Evolutionary conservation across 768 basidiomycete species (phyloP), one percentile per base, ranked within the genome.

Genomic region (Pleurotus giganteus): DNA sequence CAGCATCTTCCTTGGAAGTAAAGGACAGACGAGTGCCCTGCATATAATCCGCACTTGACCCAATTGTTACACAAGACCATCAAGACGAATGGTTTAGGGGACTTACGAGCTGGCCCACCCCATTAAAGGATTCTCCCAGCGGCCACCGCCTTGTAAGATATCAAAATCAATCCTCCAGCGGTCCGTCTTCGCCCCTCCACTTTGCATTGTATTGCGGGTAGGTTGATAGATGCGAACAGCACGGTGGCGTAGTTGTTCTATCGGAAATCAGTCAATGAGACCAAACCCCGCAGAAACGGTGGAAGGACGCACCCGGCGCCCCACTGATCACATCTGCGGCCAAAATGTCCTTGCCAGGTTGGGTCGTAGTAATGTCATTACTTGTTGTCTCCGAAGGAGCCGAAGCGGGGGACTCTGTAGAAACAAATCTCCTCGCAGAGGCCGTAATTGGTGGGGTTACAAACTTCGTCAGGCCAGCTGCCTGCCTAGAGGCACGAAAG

Each of bases 41-140:
- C 88, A 96, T 89, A 71, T 97, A 98, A 71, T 98, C 94, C 55
- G 93, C 94, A 59, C 92, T 93, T 57, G 15, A 17, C 39, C 28
- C 21, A 29, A 57, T 42, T 41, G 29, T 39, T 47, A 46, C 46
- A 51, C 36, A 50, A 12, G 19, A 11, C 24, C 15, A n/a, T 23
- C 11, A 47, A 12, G 21, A 4, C 15, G 42, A 12, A 5, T 28
- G 21, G 19, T 6, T 27, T 23, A 11, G 15, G 54, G n/a, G 11
- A 80, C 90, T 72, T 67, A 95, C 90, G 93, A 94, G 75, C 88
- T 91, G 0, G 94, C 95, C 78, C 83, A 99, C 41, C 96, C 96
- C 92, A 98, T 99, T 61, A 99, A 69, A 3, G 93, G 92, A 66
- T 98, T 99, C 79, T 98, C 94, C 96, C 96, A 99, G 49, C 96